Evolutionary conservation across 805 yeast species (phyloP), one percentile per base, ranked within the genome.

Genomic region (Spathaspora sp.): DNA sequence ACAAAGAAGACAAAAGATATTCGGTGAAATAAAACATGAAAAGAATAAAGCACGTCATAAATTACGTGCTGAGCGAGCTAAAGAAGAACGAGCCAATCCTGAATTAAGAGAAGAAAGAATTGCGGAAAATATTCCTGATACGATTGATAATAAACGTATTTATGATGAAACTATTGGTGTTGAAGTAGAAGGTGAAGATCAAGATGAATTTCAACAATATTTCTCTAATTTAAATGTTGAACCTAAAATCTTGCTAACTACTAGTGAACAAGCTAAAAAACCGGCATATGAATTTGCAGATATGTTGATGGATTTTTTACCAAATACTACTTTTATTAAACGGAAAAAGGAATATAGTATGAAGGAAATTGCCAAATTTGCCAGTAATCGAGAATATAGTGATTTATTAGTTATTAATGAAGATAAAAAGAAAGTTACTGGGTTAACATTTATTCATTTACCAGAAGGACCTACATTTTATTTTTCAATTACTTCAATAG

Each of bases 381-480:
- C 97, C 68, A 66, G 83, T 42, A 89, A 87, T 63, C 76, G 98
- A 64, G 93, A 85, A 18, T 94, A 80, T 70, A 92, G 97, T 0
- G 96, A 92, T 64, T 73, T 94, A 61, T 74, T 94, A 29, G 91
- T 94, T 47, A 82, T 94, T 54, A 94, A 94, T 66, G 99, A 94
- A 69, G 97, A 90, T 70, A 92, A 92, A 70, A 94, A 93, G 69
- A 80, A 79, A 56, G 96, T 94, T 39, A 92, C 88, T 49, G 99
- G 99, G 1, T 71, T 94, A 52, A 90, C 98, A 0, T 88, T 94
- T 63, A 86, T 94, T 52, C 97, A 94, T 72, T 77, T 94, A 53
- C 99, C 99, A 8, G 88, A 80, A 45, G 99, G 99, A 0, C 99
- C 99, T 38, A 87, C 97, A 0, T 90, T 90, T 65, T 92, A 93